phyloP scores from a whole-genome alignment of 2,329 filamentous ascomycete genomes.

The Dothidotthia symphoricarpi region DNA sequence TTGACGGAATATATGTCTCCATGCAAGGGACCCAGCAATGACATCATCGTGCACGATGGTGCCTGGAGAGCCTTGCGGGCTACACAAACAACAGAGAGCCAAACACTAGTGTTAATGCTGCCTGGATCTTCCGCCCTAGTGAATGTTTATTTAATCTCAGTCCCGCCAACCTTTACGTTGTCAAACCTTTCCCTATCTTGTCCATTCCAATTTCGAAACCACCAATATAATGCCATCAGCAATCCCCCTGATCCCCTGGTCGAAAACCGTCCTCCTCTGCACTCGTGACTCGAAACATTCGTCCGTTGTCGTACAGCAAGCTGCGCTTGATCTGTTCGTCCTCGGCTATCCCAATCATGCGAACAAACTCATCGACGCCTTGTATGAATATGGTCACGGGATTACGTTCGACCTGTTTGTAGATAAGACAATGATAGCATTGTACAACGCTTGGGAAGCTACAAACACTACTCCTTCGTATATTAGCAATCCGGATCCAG shows the following conservation, averaged over 20 bases:
- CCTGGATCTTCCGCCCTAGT: no score
- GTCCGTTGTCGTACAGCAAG: background rate
- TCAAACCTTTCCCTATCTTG: no score
- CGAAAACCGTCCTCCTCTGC: conserved; percentile 1
- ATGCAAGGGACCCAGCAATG: no score
- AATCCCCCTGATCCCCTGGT: conserved; percentile 5
- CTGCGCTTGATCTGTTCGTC: conserved; percentile 4
- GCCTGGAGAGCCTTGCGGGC: no score
- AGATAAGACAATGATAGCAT: background rate
- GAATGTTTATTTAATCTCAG: no score
- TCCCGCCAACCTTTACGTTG: no score
- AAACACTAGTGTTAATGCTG: no score
- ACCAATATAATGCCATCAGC: background rate
- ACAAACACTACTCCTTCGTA: background rate
- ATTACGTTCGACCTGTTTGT: conserved; percentile 2
- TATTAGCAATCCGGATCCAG: background rate
- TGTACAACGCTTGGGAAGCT: conserved; percentile 1
- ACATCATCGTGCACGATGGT: no score
- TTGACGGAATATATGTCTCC: no score
- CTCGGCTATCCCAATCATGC: conserved; percentile 2
- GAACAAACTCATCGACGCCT: conserved; percentile 1
- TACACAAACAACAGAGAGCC: no score
- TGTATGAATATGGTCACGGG: conserved; percentile 3
- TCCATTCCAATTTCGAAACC: no score
- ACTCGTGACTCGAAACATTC: background rate